Base-by-base conservation (phyloP, 345 rosid species). In the Lumnitzera racemosa region DNA sequence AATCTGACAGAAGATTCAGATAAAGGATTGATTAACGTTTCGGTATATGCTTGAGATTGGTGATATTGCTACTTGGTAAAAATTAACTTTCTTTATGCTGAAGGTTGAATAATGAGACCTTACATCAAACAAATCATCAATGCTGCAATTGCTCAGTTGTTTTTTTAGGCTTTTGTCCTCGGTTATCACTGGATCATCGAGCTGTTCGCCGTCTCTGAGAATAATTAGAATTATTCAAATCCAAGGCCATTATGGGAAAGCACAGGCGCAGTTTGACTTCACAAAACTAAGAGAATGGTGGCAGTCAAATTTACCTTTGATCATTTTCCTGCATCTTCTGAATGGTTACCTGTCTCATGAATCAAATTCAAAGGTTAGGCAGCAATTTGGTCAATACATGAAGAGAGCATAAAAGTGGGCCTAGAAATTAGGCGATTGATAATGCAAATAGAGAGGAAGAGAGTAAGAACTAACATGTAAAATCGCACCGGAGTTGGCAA, bases 401-500 rank as follows among this genome's bases (percentile, higher is more conserved):
- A 5, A 9, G 43, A 36, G 43, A 36, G 43, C 9, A 36, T 36
- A 36, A 5, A 36, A 36, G 1, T 36, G 43, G 7, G 5, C 43
- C 10, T 36, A 36, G 43, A 36, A 36, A 36, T 36, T 20, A 5
- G 11, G 43, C 0, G 7, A 36, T 9, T 36, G 43, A 36, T 36
- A 36, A 2, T 15, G 56, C 43, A 36, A 36, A 0, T 7, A 49
- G 52, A 9, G 61, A 43, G 46, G 60, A 46, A 66, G 56, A 52
- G 47, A 58, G 56, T 67, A 63, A 63, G 66, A 65, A 72, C 91
- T 80, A 69, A 95, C 99, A 80, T 95, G 91, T 70, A 95, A 78
- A 75, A 95, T 77, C 64, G 77, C 90, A 57, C 88, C 89, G 41
- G 95, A 90, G 64, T 90, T 95, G 2, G 97, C 88, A 75, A 83